A percentile compares a stretch with the other conserved stretches of the same genome.
Evolutionary conservation across 169 alveolate species (phyloP).

Genomic region (Babesia bovis): DNA sequence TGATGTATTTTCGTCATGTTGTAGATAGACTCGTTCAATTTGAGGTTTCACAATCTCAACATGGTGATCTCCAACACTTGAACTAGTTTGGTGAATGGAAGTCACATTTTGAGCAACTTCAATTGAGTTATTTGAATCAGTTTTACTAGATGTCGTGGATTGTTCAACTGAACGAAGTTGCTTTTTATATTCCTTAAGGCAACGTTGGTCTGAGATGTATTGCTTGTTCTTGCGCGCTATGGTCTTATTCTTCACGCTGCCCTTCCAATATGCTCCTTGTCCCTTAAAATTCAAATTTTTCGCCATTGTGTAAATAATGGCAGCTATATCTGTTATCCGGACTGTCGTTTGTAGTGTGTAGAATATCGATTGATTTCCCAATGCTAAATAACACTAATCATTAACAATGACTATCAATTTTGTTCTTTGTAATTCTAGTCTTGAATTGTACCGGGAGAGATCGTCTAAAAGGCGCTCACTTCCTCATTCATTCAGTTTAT

Average conservation of each 20-base stretch:
- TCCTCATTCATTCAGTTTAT: constrained; percentile 34
- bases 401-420: constrained; percentile 38
- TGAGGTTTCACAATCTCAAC: constrained; percentile 36
- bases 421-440: constrained; percentile 54
- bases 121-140: neutral
- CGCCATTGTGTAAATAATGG: constrained; percentile 5
- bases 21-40: constrained; percentile 26
- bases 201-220: constrained; percentile 58
- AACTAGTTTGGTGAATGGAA: neutral
- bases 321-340: neutral
- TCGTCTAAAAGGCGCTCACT: constrained; percentile 24
- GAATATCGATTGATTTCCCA: neutral
- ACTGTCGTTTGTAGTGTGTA: neutral
- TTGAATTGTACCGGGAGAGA: constrained; percentile 34
- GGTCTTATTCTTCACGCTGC: constrained; percentile 45
- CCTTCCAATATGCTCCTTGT: constrained; percentile 62
- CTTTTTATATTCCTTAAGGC: constrained; percentile 42
- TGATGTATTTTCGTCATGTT: neutral
- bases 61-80: constrained; percentile 4
- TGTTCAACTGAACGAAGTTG: neutral
- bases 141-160: neutral
- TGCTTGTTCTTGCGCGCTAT: constrained; percentile 59
- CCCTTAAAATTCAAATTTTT: constrained; percentile 42
- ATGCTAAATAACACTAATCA: neutral
- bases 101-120: neutral